phyloP scores from a whole-genome alignment of 2,329 filamentous ascomycete species.

The Cyclaneusma minus region DNA sequence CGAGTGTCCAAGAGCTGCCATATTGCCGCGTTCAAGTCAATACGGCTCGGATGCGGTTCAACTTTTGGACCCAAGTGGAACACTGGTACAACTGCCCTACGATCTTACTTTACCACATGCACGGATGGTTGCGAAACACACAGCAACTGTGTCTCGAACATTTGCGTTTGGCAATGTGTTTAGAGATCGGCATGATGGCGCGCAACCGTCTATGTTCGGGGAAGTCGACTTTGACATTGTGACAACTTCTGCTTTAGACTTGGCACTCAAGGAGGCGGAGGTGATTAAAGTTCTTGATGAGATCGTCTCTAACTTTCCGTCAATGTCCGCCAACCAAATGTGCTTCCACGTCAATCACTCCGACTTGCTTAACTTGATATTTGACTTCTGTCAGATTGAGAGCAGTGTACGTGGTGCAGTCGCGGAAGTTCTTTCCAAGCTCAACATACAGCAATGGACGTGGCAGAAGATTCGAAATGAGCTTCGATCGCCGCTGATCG shows the following conservation, averaged over 20 bases:
- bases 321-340: slow-evolving; percentile 55
- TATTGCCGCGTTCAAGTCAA: slow-evolving; percentile 72
- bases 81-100: slow-evolving; percentile 84
- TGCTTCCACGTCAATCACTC: slow-evolving; percentile 87
- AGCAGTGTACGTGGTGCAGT: slow-evolving; percentile 50
- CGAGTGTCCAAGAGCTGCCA: slow-evolving; percentile 55
- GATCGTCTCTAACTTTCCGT: slow-evolving; percentile 66
- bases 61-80: slow-evolving; percentile 68
- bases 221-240: slow-evolving; percentile 96
- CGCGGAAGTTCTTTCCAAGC: slow-evolving; percentile 71
- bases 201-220: slow-evolving; percentile 66
- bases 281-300: slow-evolving; percentile 91
- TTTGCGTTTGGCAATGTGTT: slow-evolving; percentile 84
- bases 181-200: slow-evolving; percentile 61
- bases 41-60: slow-evolving; percentile 64
- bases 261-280: slow-evolving; percentile 84
- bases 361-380: slow-evolving; percentile 71
- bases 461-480: slow-evolving; percentile 77
- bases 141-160: slow-evolving; percentile 52
- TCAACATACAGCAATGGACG: slow-evolving; percentile 66
- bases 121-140: slow-evolving; percentile 63
- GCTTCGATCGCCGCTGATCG: slow-evolving; percentile 64
- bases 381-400: slow-evolving; percentile 76
- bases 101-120: slow-evolving; percentile 86
- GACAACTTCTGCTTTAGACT: slow-evolving; percentile 64